phyloP scores from a whole-genome alignment of 345 rosid species.

The Populus deltoides region DNA sequence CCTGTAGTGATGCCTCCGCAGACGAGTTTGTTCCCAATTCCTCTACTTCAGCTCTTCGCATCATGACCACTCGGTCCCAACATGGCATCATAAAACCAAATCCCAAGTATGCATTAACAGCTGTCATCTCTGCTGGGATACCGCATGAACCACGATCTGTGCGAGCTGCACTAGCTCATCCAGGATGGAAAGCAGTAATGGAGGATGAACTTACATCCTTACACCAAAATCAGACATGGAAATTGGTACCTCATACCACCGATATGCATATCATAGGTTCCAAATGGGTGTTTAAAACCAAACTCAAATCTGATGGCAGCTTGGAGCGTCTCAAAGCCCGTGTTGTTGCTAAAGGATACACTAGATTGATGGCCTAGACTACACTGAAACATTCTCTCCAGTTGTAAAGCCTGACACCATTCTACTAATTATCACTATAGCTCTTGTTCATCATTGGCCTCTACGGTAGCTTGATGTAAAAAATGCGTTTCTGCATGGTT shows the following conservation, averaged over 20 bases:
- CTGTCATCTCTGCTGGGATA: background rate
- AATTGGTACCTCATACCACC: background rate
- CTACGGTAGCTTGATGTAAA: background rate
- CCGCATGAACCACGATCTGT: background rate
- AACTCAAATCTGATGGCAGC: background rate
- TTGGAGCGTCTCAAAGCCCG: background rate
- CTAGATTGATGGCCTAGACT: background rate
- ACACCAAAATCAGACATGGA: background rate
- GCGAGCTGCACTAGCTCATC: background rate
- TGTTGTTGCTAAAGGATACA: background rate
- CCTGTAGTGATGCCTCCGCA: too few relatives aligned
- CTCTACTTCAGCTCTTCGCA: background rate
- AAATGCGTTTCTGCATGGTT: background rate
- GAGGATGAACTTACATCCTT: background rate
- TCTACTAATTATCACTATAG: background rate
- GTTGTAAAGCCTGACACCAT: background rate
- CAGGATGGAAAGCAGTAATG: background rate
- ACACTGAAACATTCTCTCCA: background rate
- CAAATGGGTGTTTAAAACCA: background rate
- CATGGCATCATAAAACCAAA: background rate
- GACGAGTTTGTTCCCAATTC: too few relatives aligned
- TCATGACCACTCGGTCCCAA: background rate
- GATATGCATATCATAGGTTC: background rate
- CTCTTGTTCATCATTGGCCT: background rate
- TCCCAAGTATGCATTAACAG: background rate